Base-by-base conservation (phyloP, 2,329 filamentous ascomycete species). In the Ceratocystis albifundus region DNA sequence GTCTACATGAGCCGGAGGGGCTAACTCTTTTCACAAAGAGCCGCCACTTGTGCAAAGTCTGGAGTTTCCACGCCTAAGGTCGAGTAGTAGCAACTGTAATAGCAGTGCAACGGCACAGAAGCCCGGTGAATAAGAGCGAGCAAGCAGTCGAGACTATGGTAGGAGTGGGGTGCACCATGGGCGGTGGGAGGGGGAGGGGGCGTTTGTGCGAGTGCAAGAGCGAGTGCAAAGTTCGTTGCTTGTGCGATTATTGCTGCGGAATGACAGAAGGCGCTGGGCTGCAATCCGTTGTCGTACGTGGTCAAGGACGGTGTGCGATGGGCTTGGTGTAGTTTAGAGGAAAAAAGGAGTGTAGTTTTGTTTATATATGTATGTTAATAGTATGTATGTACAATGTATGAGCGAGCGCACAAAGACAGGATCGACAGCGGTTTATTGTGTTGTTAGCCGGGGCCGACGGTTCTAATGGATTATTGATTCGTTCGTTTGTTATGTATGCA, bases 1-100 rank as follows among this genome's bases (percentile, higher is more conserved):
- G 50, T 67, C 61, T 59, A 67, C 59, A 64, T 68, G 45, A 64
- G 53, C 59, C 61, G 65, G 62, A 69, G 66, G 36, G 67, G 67
- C 67, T 66, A 67, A 65, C 67, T 63, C 65, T 68, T 61, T 50
- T 32, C 36, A 15, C 36, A 41, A 41, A 53, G 67, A 67, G 67
- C 65, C 62, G 65, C 61, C 65, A 32, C 20, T 15, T 44, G 59
- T 41, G 10, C 36, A 4, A 41, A 41, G 36, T 41, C 12, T 12
- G 36, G 36, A 15, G 12, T 41, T 41, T 15, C 36, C 10, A 15
- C 36, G 36, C 36, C 62, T 59, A 53, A 55, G 20, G 46, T 44
- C 50, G 44, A 66, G 25, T 65, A 32, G 57, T 32, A 41, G 61
- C 55, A 41, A 20, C 50, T 59, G n/a, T 61, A 57, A 63, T 48